phyloP scores from a whole-genome alignment of 2,329 filamentous ascomycete genomes.

The Cladosporium sp. region DNA sequence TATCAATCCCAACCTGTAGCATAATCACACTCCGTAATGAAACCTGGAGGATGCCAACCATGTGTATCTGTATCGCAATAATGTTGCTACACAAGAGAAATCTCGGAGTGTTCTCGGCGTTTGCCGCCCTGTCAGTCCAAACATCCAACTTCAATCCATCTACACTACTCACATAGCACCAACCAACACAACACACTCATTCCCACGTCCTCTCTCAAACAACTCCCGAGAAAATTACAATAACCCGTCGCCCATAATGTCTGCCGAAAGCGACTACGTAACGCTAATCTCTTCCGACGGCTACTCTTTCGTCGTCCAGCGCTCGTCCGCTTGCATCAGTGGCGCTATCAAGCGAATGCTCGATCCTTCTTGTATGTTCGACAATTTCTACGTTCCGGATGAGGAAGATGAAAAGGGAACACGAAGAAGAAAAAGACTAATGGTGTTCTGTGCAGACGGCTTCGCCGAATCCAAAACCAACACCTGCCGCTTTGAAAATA shows the following conservation, averaged over 20 bases:
- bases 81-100: no score
- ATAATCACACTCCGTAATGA: no score
- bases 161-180: no score
- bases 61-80: no score
- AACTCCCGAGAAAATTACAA: background rate
- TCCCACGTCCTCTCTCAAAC: background rate
- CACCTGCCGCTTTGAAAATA: slow-evolving; percentile 64
- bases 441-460: no score
- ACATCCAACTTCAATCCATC: no score
- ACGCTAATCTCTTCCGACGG: slow-evolving; percentile 72
- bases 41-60: no score
- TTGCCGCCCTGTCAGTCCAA: no score
- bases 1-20: no score
- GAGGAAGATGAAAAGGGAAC: no score
- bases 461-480: slow-evolving; percentile 63
- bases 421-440: no score
- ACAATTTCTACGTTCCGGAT: no score
- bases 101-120: slow-evolving; percentile 3
- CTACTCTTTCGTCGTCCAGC: slow-evolving; percentile 70
- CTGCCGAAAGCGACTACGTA: slow-evolving; percentile 52
- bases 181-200: background rate
- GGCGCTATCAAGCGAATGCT: slow-evolving; percentile 71
- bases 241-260: background rate
- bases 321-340: slow-evolving; percentile 65
- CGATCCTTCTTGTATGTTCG: slow-evolving; percentile 58